Evolutionary conservation across 2,329 filamentous ascomycete genomes (phyloP).

Genomic region (Diplodia seriata): DNA sequence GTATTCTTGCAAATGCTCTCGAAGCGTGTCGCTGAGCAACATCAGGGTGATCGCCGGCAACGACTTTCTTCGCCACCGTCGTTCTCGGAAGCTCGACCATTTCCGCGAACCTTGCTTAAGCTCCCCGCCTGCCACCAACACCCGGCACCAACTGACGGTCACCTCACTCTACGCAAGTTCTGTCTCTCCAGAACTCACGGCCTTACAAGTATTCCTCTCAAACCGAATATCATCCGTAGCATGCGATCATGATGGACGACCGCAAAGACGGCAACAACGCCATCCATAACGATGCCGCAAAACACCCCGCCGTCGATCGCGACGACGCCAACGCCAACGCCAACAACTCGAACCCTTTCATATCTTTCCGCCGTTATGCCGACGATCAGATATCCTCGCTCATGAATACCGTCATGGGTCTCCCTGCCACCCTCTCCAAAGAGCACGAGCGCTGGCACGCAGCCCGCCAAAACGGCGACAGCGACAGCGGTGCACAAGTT

Average conservation of each 20-base stretch:
- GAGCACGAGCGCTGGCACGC: conserved; percentile 35
- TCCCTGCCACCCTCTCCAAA: conserved; percentile 48
- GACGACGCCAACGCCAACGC: neutral
- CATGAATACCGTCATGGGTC: conserved; percentile 59
- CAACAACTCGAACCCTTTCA: conserved; percentile 58
- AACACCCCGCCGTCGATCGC: conserved; percentile 5
- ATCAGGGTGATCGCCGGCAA: neutral
- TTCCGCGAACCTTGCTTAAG: conserved; percentile 18
- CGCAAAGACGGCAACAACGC: conserved; percentile 18
- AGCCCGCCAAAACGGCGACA: conserved; percentile 33
- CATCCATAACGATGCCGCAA: conserved; percentile 43
- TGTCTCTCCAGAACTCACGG: neutral
- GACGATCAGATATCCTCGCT: conserved; percentile 64
- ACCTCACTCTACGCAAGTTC: conserved; percentile 4
- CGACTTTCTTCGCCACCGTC: neutral
- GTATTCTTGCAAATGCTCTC: too few species aligned
- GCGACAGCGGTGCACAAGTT: conserved; percentile 33
- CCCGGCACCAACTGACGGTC: neutral
- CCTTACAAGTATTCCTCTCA: neutral
- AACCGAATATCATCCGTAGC: neutral
- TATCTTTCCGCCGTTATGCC: conserved; percentile 66
- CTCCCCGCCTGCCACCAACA: conserved; percentile 6
- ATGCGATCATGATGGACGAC: conserved; percentile 29
- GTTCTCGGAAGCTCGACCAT: neutral
- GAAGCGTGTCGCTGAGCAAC: neutral